Evolutionary conservation across 2,329 filamentous ascomycete genomes (phyloP).

Genomic region (Microdochium trichocladiopsis): DNA sequence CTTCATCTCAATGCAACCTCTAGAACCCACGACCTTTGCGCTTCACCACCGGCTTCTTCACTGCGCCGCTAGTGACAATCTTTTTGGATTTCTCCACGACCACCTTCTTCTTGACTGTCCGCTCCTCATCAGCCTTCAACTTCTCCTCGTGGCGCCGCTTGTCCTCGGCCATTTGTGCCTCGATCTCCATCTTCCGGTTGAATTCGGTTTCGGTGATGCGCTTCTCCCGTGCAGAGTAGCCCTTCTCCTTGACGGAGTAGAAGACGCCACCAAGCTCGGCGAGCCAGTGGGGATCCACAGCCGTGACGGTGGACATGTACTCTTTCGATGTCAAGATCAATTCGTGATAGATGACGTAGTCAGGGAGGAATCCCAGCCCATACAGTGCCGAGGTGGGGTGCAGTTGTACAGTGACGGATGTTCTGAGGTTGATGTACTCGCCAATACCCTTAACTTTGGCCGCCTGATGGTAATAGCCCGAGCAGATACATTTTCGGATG

Average conservation of each 20-base stretch:
- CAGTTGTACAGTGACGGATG: conserved; percentile 86
- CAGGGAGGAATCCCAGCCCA: conserved; percentile 85
- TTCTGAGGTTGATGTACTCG: conserved; percentile 95
- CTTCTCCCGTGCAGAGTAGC: conserved; percentile 81
- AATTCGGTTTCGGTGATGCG: conserved; percentile 86
- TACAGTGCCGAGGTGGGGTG: conserved; percentile 93
- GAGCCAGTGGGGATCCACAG: conserved; percentile 94
- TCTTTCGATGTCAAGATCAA: conserved; percentile 94
- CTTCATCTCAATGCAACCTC: background rate
- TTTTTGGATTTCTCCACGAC: conserved; percentile 37
- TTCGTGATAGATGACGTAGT: conserved; percentile 98
- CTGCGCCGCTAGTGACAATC: conserved; percentile 53
- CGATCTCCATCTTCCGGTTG: conserved; percentile 87
- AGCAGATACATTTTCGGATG: conserved; percentile 93
- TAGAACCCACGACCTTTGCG: conserved; percentile 47
- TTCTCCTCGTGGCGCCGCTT: conserved; percentile 60
- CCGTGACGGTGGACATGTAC: conserved; percentile 95
- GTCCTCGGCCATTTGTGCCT: conserved; percentile 85
- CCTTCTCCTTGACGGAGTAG: conserved; percentile 96
- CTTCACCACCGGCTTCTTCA: conserved; percentile 54
- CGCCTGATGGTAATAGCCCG: conserved; percentile 96
- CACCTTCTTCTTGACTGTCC: conserved; percentile 32
- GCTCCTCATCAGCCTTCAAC: conserved; percentile 41
- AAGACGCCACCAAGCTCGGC: conserved; percentile 95
- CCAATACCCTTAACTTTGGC: conserved; percentile 93